Evolutionary conservation across 108 stramenopile species (phyloP), one percentile per base, ranked within the genome.

Genomic region (Nitzschia inconspicua): DNA sequence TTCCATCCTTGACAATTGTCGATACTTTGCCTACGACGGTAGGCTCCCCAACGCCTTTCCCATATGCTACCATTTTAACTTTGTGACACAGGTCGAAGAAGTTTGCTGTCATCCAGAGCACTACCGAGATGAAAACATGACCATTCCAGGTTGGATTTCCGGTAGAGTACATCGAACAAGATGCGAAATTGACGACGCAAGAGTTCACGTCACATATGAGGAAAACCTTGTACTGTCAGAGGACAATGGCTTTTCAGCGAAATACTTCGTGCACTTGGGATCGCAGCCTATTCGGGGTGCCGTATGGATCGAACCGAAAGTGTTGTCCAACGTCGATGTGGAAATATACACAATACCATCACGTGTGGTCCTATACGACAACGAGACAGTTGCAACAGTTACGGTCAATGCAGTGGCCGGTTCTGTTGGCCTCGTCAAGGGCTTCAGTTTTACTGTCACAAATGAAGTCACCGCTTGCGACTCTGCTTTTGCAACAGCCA

Each of bases 21-120:
- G 46, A 8, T 70, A 46, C 25, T 70, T 70, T 35, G 27, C 46
- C 14, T 70, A 63, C 48, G 69, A 70, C 26, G 37, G 23, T 4
- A 44, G 69, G 6, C 10, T 57, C 13, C 10, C 22, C 11, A 63
- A 57, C 22, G 44, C 57, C n/a, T 16, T 54, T 5, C 63, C 36
- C 27, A 23, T 52, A 13, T 64, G 63, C 36, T 28, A 40, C 39
- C 35, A 41, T 3, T 52, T 53, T 18, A 53, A 53, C 36, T 25
- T 11, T 9, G 63, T 49, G 3, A 53, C 47, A 3, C n/a, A 11
- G 9, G 11, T n/a, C 14, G 20, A 54, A 4, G 10, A 5, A 5
- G 31, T 68, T 29, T 68, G 67, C 30, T 68, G 67, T 31, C 11
- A 50, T 4, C 48, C 26, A 8, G 67, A 60, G 11, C 49, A 68